Evolutionary conservation across 169 alveolate species (phyloP).

Genomic region (Plasmodium knowlesi): DNA sequence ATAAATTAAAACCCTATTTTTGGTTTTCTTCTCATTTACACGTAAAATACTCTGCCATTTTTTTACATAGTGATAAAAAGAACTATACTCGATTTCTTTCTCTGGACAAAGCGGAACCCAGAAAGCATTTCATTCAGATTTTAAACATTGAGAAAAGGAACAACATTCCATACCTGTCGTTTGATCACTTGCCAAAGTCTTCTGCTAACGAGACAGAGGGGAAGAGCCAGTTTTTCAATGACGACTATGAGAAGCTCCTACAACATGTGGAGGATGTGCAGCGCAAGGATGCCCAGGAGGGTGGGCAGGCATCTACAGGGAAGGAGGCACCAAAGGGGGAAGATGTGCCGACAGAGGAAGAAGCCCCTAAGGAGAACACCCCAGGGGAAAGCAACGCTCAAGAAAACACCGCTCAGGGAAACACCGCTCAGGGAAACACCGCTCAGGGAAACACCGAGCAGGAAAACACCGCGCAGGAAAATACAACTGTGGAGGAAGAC

Average conservation of each 20-base stretch:
- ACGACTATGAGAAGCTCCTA: background rate
- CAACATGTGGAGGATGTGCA: background rate
- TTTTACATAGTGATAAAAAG: conserved; percentile 76
- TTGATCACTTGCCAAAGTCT: conserved; percentile 16
- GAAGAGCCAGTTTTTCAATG: background rate
- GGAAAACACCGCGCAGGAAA: background rate
- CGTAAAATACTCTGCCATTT: conserved; percentile 80
- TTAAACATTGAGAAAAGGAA: conserved; percentile 22
- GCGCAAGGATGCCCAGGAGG: conserved; percentile 2
- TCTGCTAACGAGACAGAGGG: background rate
- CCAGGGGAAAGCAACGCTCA: background rate
- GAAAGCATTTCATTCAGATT: conserved; percentile 61
- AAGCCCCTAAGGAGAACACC: background rate
- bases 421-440: background rate
- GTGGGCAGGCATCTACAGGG: background rate
- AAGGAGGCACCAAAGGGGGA: background rate
- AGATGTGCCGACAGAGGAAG: background rate
- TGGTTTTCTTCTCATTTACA: conserved; percentile 86
- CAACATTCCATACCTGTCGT: background rate
- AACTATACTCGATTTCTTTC: conserved; percentile 26
- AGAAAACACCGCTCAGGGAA: too few relatives aligned
- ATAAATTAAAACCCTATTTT: conserved; percentile 77
- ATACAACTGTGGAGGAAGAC: background rate
- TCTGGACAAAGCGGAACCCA: conserved; percentile 45
- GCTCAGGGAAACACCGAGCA: background rate